Base-by-base conservation (phyloP, 768 basidiomycete species). In the Kwoniella europaea region DNA sequence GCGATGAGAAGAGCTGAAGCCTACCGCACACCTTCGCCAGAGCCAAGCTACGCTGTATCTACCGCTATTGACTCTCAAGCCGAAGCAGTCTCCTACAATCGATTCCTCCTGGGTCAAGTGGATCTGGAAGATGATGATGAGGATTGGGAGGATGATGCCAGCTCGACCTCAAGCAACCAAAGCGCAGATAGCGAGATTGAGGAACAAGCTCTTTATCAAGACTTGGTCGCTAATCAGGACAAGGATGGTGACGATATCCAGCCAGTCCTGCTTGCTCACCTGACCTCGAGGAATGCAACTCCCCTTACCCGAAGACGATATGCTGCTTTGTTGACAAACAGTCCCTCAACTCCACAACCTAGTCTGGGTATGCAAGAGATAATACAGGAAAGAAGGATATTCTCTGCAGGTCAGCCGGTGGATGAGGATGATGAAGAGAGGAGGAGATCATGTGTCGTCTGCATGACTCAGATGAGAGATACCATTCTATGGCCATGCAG, bases 401-500 rank as follows among this genome's bases (percentile, higher is more conserved):
- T 50, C 7, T 27, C 59, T 7, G 71, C 71, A 4, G 53, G 15
- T 12, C 56, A 60, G 9, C 42, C 46, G 5, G 43, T 58, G 15
- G 73, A 74, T 29, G 73, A 74, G 22, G 69, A 69, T n/a, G 79
- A 80, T 58, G 79, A 80, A 7, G 79, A 78, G 63, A 53, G 77
- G 46, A 44, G 73, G 15, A 69, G 74, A 57, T 63, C 69, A 16
- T 81, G 79, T 68, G 79, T 81, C 22, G 76, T 81, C 3, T 81
- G 79, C 68, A 81, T 78, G 60, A 69, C 75, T 4, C 77, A 81
- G 27, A 74, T 73, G 66, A 69, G 79, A 43, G 76, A 81, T 71
- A 81, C 79, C 13, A 79, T 81, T 24, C 66, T 81, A 6, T 81
- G 79, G 79, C 79, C 79, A 3, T 81, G 79, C 74, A 68, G 78